Conservation (phyloP, 2,329 filamentous ascomycete species). For the Trichoderma breve region DNA sequence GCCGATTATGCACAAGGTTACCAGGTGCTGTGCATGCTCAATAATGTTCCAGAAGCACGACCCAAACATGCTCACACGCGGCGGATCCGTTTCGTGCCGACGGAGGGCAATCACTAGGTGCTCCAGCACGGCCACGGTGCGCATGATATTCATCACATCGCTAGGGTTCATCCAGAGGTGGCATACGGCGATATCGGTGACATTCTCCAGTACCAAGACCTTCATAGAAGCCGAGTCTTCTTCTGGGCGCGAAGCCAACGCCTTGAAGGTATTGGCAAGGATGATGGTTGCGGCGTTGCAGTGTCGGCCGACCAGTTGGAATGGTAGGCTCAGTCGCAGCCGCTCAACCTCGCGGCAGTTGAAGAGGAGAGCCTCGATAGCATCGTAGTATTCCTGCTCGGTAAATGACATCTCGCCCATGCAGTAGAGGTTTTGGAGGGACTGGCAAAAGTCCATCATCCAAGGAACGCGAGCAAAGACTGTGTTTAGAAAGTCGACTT, state of each 20-base stretch:
- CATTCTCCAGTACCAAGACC: conserved; percentile 49
- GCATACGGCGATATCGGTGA: conserved; percentile 48
- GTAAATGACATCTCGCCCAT: conserved; percentile 50
- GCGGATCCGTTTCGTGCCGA: conserved; percentile 40
- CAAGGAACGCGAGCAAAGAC: conserved; percentile 46
- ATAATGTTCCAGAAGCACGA: conserved; percentile 51
- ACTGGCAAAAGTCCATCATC: conserved; percentile 45
- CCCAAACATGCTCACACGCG: conserved; percentile 40
- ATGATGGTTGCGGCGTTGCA: conserved; percentile 49
- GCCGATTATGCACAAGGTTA: conserved; percentile 49
- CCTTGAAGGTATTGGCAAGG: conserved; percentile 52
- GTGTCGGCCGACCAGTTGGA: conserved; percentile 47
- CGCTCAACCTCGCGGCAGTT: conserved; percentile 45
- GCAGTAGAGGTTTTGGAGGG: conserved; percentile 46
- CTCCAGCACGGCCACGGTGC: conserved; percentile 40
- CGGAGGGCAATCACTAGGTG: conserved; percentile 48
- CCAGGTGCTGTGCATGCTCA: conserved; percentile 42
- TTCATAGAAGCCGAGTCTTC: conserved; percentile 44
- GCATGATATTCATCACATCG: conserved; percentile 50
- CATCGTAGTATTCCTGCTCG: conserved; percentile 45
- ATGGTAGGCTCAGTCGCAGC: conserved; percentile 51
- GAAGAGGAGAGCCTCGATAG: conserved; percentile 43
- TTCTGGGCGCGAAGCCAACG: conserved; percentile 44
- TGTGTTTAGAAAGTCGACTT: conserved; percentile 47
- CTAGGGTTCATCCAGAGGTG: conserved; percentile 51